Percentiles rank a stretch among this genome's conserved stretches.
Conservation (phyloP, 2,329 filamentous ascomycete species). For the Dactylellina drechsleri region DNA sequence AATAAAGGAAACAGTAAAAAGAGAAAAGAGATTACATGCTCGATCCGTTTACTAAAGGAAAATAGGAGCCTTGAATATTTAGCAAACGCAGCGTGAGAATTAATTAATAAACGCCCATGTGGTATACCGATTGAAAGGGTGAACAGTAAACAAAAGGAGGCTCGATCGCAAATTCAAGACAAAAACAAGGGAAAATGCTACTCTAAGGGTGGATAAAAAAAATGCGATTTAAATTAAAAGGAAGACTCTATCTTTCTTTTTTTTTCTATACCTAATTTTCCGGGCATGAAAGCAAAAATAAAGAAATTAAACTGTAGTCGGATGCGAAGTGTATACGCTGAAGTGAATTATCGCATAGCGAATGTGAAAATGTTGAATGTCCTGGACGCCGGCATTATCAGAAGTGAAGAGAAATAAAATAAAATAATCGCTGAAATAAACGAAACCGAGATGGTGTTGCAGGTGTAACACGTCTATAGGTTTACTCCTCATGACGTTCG, state of each 20-base stretch:
- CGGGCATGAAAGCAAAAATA: slow-evolving; percentile 6
- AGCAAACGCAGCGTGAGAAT: slow-evolving; percentile 2
- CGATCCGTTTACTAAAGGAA: slow-evolving; percentile 42
- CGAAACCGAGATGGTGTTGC: not conserved
- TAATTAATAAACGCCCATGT: slow-evolving; percentile 40
- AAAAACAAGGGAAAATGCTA: slow-evolving; percentile 38
- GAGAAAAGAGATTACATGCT: slow-evolving; percentile 23
- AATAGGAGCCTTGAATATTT: slow-evolving; percentile 5
- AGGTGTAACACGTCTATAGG: not conserved
- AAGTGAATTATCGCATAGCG: slow-evolving; percentile 29
- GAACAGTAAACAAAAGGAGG: not conserved
- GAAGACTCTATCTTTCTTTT: slow-evolving; percentile 51
- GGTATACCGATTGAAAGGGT: slow-evolving; percentile 32
- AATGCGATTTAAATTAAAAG: not conserved
- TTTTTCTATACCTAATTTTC: slow-evolving; percentile 54
- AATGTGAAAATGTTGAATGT: slow-evolving; percentile 14
- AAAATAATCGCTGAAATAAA: slow-evolving; percentile 24
- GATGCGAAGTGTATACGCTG: slow-evolving; percentile 5
- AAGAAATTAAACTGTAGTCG: slow-evolving; percentile 5
- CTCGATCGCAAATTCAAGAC: not conserved
- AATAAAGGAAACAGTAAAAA: not conserved
- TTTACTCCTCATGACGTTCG: no score
- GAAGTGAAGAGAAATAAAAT: slow-evolving; percentile 11
- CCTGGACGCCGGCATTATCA: slow-evolving; percentile 45
- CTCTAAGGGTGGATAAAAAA: slow-evolving; percentile 26